These are phyloP conservation scores for Wickerhamiella infanticola DNA, from an alignment of 1,139 yeast genomes.

Conservation along the genomic window DNA sequence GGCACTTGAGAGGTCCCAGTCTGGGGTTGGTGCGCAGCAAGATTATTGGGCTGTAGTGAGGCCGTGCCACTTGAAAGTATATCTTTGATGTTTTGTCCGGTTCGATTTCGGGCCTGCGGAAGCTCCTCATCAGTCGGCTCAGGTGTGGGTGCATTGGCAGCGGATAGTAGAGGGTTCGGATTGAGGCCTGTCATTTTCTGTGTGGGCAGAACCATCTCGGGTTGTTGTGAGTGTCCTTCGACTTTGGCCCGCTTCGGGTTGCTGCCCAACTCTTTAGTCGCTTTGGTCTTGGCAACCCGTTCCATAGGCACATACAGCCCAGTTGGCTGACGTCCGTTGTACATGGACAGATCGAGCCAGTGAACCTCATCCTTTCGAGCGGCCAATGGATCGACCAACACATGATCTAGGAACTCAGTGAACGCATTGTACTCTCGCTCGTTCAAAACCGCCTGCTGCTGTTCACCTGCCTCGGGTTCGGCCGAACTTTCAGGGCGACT, in stretches of 20 bases:
- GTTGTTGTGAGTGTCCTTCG: constrained; percentile 12
- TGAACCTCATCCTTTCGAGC: constrained; percentile 6
- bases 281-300: background rate
- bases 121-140: background rate
- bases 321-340: constrained; percentile 21
- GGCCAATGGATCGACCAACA: constrained; percentile 23
- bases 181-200: background rate
- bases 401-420: constrained; percentile 24
- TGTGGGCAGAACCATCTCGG: constrained; percentile 4
- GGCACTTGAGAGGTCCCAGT: background rate
- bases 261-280: background rate
- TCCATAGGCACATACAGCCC: constrained; percentile 12
- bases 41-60: background rate
- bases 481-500: background rate
- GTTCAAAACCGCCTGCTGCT: constrained; percentile 19
- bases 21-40: background rate
- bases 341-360: constrained; percentile 14
- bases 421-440: constrained; percentile 25
- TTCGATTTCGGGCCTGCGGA: background rate
- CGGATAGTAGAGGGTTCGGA: background rate
- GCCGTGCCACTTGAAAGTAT: background rate
- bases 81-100: background rate
- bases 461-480: background rate
- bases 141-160: background rate
- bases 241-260: constrained; percentile 13